Base-by-base conservation (phyloP, 2,329 filamentous ascomycete species). In the Beauveria varroae region DNA sequence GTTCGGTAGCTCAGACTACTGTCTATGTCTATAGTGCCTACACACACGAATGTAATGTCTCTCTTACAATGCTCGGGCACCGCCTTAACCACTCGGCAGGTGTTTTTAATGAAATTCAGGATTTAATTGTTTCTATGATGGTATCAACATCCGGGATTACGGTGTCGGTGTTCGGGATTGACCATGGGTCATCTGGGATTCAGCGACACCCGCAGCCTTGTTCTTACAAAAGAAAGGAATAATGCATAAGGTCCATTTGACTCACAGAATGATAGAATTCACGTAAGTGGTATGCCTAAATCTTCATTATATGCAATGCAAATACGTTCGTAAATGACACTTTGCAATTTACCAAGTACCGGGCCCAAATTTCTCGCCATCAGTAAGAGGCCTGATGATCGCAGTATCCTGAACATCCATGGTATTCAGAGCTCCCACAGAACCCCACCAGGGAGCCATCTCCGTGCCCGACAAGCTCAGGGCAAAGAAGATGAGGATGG, bases 401-500 rank as follows among this genome's bases (percentile, higher is more conserved):
- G 68, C 68, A 10, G 63, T 52, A 14, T 63, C 68, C 0, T 65
- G 30, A 0, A 60, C 61, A 47, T 73, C 69, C 57, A 74, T 65
- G 47, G 71, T 75, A 63, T 69, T 64, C 3, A 65, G 66, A 3
- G 68, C 65, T 2, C 75, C 71, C 1, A 67, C 69, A 64, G 78
- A 79, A 0, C 78, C 77, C 78, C 78, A 80, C 78, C 82, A 85
- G 0, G 67, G 61, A 0, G 79, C 76, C 62, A 81, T 72, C 0
- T 69, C 58, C 8, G 75, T 73, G 50, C 70, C 69, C 44, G 78
- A 80, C 69, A 79, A 69, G 46, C 73, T 73, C 53, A 81, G 71
- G 28, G 75, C 72, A 18, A 81, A 68, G 20, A 63, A 63, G 64
- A 82, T 80, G 50, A 84, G 78, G 30, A 84, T 67, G 49, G 85